Evolutionary conservation across 176 grass and related monocot genomes (phyloP).

Genomic region (Otatea glauca): DNA sequence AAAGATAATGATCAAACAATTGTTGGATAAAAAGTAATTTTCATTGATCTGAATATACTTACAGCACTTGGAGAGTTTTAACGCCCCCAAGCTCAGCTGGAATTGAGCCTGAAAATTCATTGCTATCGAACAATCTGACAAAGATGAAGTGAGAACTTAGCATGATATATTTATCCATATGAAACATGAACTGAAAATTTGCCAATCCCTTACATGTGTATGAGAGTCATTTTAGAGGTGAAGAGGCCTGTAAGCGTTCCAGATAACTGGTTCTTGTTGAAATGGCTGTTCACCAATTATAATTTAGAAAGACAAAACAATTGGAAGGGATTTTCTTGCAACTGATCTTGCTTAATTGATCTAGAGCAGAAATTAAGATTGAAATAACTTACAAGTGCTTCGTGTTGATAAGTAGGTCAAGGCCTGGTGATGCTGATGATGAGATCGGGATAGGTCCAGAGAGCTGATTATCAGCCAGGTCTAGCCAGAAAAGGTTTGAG

Average conservation of each 20-base stretch:
- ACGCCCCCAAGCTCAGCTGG: constrained; percentile 45
- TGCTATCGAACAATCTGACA: constrained; percentile 58
- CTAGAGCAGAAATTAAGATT: not conserved
- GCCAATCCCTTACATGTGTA: constrained; percentile 53
- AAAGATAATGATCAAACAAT: constrained; percentile 6
- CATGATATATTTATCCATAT: not conserved
- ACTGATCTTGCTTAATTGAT: constrained; percentile 1
- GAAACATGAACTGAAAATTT: not conserved
- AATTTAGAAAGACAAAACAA: constrained; percentile 5
- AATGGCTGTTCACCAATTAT: constrained; percentile 50
- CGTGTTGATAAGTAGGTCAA: constrained; percentile 43
- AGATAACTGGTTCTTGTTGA: constrained; percentile 57
- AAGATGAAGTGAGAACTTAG: not conserved
- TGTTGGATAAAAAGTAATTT: not conserved
- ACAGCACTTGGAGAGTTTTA: constrained; percentile 51
- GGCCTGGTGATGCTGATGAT: constrained; percentile 33
- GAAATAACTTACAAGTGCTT: constrained; percentile 55
- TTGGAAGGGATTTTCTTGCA: not conserved
- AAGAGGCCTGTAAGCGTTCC: constrained; percentile 54
- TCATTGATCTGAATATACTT: constrained; percentile 41
- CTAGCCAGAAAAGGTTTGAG: constrained; percentile 48
- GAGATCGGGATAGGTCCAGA: constrained; percentile 53
- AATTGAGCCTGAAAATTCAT: constrained; percentile 47
- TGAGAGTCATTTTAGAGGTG: constrained; percentile 56
- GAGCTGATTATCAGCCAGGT: constrained; percentile 59